These are phyloP conservation scores for Rhipidocladum racemiflorum DNA, from an alignment of 176 grass and related monocot species.

Conservation along the genomic window DNA sequence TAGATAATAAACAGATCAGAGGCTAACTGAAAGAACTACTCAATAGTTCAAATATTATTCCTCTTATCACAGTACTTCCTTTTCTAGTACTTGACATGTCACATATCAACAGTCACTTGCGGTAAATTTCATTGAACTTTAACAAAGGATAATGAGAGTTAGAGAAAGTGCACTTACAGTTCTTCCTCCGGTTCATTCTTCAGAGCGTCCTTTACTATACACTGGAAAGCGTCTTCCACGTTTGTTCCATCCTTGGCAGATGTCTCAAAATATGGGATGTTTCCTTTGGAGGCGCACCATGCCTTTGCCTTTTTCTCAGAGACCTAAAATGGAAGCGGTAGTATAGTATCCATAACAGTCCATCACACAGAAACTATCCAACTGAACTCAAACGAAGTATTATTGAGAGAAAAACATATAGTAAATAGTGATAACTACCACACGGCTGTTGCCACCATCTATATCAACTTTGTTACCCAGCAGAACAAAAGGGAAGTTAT, in stretches of 20 bases:
- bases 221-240: constrained; percentile 94
- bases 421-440: constrained; percentile 39
- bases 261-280: constrained; percentile 94
- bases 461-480: constrained; percentile 85
- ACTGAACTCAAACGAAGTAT: neutral
- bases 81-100: neutral
- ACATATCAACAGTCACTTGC: neutral
- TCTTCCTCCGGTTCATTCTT: constrained; percentile 99
- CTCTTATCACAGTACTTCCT: neutral
- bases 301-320: constrained; percentile 94
- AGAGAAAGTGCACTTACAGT: constrained; percentile 54
- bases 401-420: neutral
- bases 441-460: constrained; percentile 75
- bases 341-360: constrained; percentile 10
- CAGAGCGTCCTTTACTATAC: constrained; percentile 76
- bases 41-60: neutral
- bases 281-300: constrained; percentile 93
- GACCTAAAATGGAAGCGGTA: constrained; percentile 45
- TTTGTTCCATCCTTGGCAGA: constrained; percentile 94
- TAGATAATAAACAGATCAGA: neutral
- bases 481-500: constrained; percentile 84
- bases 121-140: neutral
- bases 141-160: neutral
- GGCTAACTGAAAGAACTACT: neutral
- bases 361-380: neutral